A percentile compares a stretch with the other conserved stretches of the same genome.
Evolutionary conservation across 2,329 filamentous ascomycete genomes (phyloP).

Genomic region (Scortechinia acanthostroma): DNA sequence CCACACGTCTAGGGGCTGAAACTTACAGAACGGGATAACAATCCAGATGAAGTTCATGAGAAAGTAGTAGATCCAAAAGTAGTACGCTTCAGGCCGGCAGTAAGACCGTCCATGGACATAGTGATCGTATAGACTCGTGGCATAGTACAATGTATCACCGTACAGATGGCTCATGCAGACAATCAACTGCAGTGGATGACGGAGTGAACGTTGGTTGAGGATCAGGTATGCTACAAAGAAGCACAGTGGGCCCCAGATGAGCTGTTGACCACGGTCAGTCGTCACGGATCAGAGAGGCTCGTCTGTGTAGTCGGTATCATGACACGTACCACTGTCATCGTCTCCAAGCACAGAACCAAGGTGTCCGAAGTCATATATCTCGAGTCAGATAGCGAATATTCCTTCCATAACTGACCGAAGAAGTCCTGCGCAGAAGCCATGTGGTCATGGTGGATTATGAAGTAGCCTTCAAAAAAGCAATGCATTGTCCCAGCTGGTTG

Average conservation of each 20-base stretch:
- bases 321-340: conserved; percentile 64
- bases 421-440: conserved; percentile 65
- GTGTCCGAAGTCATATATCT: conserved; percentile 75
- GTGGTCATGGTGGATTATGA: conserved; percentile 59
- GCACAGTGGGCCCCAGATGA: conserved; percentile 54
- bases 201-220: conserved; percentile 40
- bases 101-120: conserved; percentile 42
- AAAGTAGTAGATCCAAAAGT: conserved; percentile 62
- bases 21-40: conserved; percentile 46
- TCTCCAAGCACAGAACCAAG: conserved; percentile 83
- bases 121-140: conserved; percentile 53
- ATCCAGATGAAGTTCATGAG: conserved; percentile 64
- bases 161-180: conserved; percentile 59
- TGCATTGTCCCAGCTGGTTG: conserved; percentile 60
- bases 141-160: conserved; percentile 57
- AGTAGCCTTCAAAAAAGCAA: conserved; percentile 80
- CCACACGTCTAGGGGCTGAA: neutral
- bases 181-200: conserved; percentile 49
- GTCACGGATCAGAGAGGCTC: too few species aligned
- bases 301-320: neutral
- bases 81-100: conserved; percentile 52
- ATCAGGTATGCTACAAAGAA: conserved; percentile 46
- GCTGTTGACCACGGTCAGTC: conserved; percentile 20
- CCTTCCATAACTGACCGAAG: conserved; percentile 85
- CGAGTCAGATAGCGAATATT: conserved; percentile 81